Evolutionary conservation across 352 stramenopile species (phyloP), one percentile per base, ranked within the genome.

Genomic region (Phytopythium mirpurense): DNA sequence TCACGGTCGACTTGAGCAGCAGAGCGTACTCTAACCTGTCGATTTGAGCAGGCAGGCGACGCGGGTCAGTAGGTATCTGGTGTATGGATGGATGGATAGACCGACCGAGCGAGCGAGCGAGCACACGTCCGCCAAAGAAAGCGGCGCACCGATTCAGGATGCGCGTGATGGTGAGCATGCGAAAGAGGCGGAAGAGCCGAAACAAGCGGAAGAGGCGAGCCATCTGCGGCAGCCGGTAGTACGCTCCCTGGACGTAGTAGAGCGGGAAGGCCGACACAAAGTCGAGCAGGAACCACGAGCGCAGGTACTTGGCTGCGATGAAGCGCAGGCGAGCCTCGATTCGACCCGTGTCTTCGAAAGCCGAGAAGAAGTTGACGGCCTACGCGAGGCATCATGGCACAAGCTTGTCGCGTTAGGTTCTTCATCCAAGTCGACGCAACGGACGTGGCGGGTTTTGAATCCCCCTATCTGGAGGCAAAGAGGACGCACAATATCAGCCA

Each of bases 251-350:
- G 16, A 90, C 60, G 27, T 87, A 65, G 50, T 90, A 88, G 27
- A 88, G 74, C 5, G 82, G 82, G 47, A 90, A 86, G 8, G 82
- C 68, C 1, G 79, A 80, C n/a, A 93, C 59, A 24, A 89, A 79
- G 54, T 93, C 82, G 11, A 93, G 40, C 42, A 76, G 10, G 45
- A 93, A 90, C 82, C 81, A 93, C 23, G 78, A 78, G 53, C 66
- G 74, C 31, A 90, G 10, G 46, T 93, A 93, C 35, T 68, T 79
- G 15, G 47, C 29, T 1, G 68, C 75, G 37, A 93, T 90, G 16
- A 57, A 55, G 5, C 46, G 55, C 14, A 75, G 54, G 11, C 67
- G 69, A 7, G 65, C 67, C 61, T 88, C 65, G 34, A 93, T 83
- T 26, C 64, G 71, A 1, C 82, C 79, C 16, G 59, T 72, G 27